Evolutionary conservation across 2,329 filamentous ascomycete genomes (phyloP).

Genomic region (Alternaria tenuissima): DNA sequence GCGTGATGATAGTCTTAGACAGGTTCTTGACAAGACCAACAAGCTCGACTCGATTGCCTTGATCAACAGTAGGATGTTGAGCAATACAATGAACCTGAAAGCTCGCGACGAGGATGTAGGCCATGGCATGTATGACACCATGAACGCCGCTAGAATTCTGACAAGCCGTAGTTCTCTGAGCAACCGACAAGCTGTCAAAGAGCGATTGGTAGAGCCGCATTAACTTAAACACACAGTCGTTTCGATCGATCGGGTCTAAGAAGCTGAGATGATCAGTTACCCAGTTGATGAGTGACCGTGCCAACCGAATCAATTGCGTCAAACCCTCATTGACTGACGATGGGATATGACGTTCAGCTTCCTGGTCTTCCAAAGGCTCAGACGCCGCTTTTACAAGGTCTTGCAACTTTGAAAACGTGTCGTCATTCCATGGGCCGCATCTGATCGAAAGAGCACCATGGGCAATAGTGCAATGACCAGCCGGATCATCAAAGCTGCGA

Average conservation of each 20-base stretch:
- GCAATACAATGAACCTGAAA: constrained; percentile 45
- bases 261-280: constrained; percentile 60
- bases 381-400: constrained; percentile 22
- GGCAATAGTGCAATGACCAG: constrained; percentile 51
- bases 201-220: constrained; percentile 52
- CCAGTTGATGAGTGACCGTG: constrained; percentile 61
- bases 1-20: constrained; percentile 48
- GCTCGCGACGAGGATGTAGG: constrained; percentile 41
- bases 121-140: constrained; percentile 29
- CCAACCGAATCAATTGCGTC: constrained; percentile 28
- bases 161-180: constrained; percentile 19
- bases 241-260: constrained; percentile 63
- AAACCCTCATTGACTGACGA: constrained; percentile 5
- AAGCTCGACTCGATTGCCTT: constrained; percentile 24
- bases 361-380: constrained; percentile 3
- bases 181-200: constrained; percentile 25
- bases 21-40: constrained; percentile 44
- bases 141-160: not conserved
- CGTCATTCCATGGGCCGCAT: constrained; percentile 66
- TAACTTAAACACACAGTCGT: constrained; percentile 55
- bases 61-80: constrained; percentile 33
- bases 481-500: constrained; percentile 55
- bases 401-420: constrained; percentile 55
- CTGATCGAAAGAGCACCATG: constrained; percentile 46
- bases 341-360: not conserved